A percentile compares a stretch with the other conserved stretches of the same genome.
Evolutionary conservation across 768 basidiomycete genomes (phyloP).

Genomic region (Panaeolus papilionaceus): DNA sequence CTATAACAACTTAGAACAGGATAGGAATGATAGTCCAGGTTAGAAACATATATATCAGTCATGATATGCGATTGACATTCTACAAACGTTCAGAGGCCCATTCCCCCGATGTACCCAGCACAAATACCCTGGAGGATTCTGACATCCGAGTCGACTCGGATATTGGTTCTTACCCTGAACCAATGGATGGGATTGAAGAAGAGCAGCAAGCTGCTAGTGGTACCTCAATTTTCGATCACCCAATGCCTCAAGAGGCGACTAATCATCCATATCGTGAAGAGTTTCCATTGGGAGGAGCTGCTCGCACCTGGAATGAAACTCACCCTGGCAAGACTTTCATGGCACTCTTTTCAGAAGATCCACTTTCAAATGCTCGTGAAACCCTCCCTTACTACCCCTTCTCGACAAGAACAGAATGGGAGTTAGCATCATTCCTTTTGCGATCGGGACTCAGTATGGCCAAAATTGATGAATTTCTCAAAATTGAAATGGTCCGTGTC

Average conservation of each 20-base stretch:
- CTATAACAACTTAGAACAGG: neutral
- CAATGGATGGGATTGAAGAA: neutral
- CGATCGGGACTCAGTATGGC: conserved; percentile 36
- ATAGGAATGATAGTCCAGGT: neutral
- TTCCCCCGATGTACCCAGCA: neutral
- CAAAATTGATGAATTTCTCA: conserved; percentile 34
- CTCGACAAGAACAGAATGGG: conserved; percentile 36
- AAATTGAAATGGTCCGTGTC: conserved; percentile 29
- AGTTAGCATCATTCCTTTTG: conserved; percentile 36
- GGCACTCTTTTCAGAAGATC: conserved; percentile 33
- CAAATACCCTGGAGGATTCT: neutral
- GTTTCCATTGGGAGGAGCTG: conserved; percentile 16
- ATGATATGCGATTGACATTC: too few species aligned
- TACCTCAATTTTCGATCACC: too few species aligned
- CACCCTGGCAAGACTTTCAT: conserved; percentile 28
- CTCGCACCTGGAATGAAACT: conserved; percentile 11
- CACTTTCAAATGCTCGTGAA: conserved; percentile 24
- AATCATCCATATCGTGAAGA: neutral
- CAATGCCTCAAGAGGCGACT: too few species aligned
- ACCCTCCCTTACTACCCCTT: conserved; percentile 40
- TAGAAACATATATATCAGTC: neutral
- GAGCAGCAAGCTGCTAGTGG: neutral
- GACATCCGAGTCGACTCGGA: too few species aligned
- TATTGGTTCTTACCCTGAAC: too few species aligned
- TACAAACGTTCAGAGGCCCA: too few species aligned